Evolutionary conservation across 1,284 basidiomycete genomes (phyloP).

Genomic region (Ceratobasidium sp.): DNA sequence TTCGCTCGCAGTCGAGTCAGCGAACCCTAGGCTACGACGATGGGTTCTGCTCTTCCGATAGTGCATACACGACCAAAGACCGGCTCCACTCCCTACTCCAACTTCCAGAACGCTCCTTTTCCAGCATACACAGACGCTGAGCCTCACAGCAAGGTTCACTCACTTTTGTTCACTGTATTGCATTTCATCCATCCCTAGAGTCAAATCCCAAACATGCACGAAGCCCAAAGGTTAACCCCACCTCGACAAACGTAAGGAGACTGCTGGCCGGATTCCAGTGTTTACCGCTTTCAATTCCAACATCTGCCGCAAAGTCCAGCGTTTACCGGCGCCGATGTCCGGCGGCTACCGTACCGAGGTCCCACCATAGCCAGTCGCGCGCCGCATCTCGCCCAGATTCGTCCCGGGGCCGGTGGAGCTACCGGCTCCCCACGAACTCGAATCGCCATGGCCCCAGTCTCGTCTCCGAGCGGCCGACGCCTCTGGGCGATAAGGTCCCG

Average conservation of each 20-base stretch:
- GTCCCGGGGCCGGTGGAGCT: conserved; percentile 32
- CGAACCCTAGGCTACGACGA: too few relatives aligned
- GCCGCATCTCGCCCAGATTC: conserved; percentile 27
- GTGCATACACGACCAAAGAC: too few relatives aligned
- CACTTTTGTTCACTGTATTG: too few relatives aligned
- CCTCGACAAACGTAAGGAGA: too few relatives aligned
- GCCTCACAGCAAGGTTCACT: too few relatives aligned
- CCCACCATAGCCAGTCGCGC: conserved; percentile 23
- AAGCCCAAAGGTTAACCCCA: background rate
- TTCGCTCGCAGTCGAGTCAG: background rate
- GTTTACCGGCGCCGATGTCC: background rate
- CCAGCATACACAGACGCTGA: too few relatives aligned
- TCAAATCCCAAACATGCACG: conserved; percentile 3
- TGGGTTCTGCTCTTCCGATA: too few relatives aligned
- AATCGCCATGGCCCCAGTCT: background rate
- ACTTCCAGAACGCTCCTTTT: too few relatives aligned
- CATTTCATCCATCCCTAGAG: background rate
- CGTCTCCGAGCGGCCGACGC: conserved; percentile 10
- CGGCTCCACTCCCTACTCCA: too few relatives aligned
- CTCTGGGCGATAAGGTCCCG: background rate
- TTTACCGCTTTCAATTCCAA: too few relatives aligned
- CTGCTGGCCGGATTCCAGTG: background rate
- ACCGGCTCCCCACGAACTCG: background rate
- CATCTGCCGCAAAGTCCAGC: background rate
- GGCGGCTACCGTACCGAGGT: conserved; percentile 29